Conservation (phyloP, 768 basidiomycete species). For the Psilocybe azurescens region DNA sequence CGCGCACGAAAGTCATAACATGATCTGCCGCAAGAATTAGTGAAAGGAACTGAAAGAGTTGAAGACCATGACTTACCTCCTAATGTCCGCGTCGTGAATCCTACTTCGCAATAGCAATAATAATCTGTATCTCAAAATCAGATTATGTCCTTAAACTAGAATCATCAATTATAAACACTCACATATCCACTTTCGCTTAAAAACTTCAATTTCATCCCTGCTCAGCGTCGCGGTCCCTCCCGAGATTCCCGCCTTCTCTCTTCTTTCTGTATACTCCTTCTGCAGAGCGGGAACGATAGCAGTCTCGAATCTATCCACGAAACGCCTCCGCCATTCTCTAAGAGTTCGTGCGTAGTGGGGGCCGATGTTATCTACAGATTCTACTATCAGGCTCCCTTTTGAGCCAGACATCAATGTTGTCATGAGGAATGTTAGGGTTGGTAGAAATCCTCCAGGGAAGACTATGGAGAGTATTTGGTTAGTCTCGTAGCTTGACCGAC, state of each 20-base stretch:
- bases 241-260: constrained; percentile 26
- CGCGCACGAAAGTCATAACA: constrained; percentile 67
- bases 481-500: neutral
- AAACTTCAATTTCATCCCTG: constrained; percentile 68
- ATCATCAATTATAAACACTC: constrained; percentile 30
- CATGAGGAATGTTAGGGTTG: constrained; percentile 64
- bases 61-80: constrained; percentile 53
- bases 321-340: constrained; percentile 74
- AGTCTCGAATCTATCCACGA: constrained; percentile 59
- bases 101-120: constrained; percentile 77
- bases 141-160: too few relatives aligned
- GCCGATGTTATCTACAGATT: constrained; percentile 73
- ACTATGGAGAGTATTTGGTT: constrained; percentile 37
- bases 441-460: constrained; percentile 76
- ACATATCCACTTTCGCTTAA: constrained; percentile 79
- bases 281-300: constrained; percentile 64
- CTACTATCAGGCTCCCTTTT: constrained; percentile 60
- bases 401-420: constrained; percentile 51
- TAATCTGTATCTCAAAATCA: constrained; percentile 24
- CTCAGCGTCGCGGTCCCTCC: constrained; percentile 28
- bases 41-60: neutral
- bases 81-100: constrained; percentile 67
- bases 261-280: constrained; percentile 64
- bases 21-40: constrained; percentile 47
- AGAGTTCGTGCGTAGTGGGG: constrained; percentile 83